Evolutionary conservation across 345 rosid species (phyloP).

Genomic region (Adansonia digitata): DNA sequence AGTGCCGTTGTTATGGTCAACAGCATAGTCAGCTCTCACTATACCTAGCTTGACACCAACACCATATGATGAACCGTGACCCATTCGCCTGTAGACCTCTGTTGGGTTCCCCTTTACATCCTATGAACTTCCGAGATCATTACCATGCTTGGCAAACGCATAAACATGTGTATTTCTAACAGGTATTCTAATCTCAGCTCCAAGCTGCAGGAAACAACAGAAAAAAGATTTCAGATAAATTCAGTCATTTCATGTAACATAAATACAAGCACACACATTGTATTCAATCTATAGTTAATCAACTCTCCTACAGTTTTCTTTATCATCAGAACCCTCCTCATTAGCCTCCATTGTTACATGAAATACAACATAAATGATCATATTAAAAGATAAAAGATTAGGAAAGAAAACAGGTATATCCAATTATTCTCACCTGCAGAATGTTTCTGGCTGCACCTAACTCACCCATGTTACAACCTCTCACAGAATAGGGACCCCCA

Average conservation of each 20-base stretch:
- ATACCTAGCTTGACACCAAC: slow-evolving; percentile 81
- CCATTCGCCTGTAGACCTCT: slow-evolving; percentile 85
- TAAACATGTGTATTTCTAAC: slow-evolving; percentile 78
- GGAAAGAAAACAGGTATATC: too few relatives aligned
- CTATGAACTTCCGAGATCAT: slow-evolving; percentile 88
- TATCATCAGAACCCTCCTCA: not conserved
- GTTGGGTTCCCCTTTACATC: slow-evolving; percentile 98
- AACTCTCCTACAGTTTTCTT: not conserved
- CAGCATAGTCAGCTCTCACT: slow-evolving; percentile 91
- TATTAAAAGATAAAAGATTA: not conserved
- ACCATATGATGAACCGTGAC: slow-evolving; percentile 91
- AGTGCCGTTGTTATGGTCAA: slow-evolving; percentile 85
- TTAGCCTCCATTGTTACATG: not conserved
- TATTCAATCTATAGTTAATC: too few relatives aligned
- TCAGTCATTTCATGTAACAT: not conserved
- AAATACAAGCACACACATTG: too few relatives aligned
- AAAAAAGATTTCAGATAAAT: slow-evolving; percentile 2
- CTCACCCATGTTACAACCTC: slow-evolving; percentile 99
- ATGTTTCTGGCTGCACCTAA: slow-evolving; percentile 85
- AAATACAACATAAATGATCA: not conserved
- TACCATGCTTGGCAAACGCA: slow-evolving; percentile 94
- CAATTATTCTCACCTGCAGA: slow-evolving; percentile 68
- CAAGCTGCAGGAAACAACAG: slow-evolving; percentile 48
- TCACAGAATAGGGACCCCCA: slow-evolving; percentile 95
- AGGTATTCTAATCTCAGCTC: slow-evolving; percentile 88